Conservation (phyloP, 768 basidiomycete genomes). For the Tricholoma furcatifolium region DNA sequence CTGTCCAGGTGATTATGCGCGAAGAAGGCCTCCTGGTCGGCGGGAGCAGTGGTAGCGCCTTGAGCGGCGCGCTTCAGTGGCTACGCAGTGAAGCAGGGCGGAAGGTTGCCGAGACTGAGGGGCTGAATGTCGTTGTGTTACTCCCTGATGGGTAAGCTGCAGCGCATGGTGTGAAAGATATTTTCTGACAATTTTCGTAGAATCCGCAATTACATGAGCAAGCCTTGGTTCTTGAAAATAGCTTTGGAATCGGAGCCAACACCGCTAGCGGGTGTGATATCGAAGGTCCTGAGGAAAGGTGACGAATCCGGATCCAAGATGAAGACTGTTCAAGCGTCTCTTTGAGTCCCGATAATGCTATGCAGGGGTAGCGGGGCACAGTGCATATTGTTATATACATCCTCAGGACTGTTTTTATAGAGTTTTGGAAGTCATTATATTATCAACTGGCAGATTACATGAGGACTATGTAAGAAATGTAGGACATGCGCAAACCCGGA, state of each 20-base stretch:
- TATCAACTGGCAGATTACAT: neutral
- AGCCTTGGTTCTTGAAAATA: constrained; percentile 84
- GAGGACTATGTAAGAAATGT: constrained; percentile 20
- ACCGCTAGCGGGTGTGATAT: constrained; percentile 49
- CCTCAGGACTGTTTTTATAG: neutral
- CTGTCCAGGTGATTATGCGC: constrained; percentile 74
- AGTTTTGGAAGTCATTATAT: neutral
- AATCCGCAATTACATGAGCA: constrained; percentile 93
- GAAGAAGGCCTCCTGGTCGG: constrained; percentile 89
- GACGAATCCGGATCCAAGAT: neutral
- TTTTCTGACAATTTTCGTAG: constrained; percentile 34
- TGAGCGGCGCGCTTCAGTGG: constrained; percentile 78
- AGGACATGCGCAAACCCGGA: constrained; percentile 30
- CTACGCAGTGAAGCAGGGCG: constrained; percentile 69
- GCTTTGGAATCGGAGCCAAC: constrained; percentile 56
- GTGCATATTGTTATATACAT: neutral
- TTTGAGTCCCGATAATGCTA: no score
- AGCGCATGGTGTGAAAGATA: neutral
- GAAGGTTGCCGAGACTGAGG: constrained; percentile 59
- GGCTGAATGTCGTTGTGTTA: constrained; percentile 85
- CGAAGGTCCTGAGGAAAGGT: constrained; percentile 24
- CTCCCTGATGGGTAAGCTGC: constrained; percentile 83
- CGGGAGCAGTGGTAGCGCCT: constrained; percentile 87
- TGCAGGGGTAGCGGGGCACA: no score
- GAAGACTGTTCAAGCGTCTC: neutral